These are phyloP conservation scores for Akanthomyces muscarius DNA, from an alignment of 2,329 filamentous ascomycete species.

Conservation along the genomic window DNA sequence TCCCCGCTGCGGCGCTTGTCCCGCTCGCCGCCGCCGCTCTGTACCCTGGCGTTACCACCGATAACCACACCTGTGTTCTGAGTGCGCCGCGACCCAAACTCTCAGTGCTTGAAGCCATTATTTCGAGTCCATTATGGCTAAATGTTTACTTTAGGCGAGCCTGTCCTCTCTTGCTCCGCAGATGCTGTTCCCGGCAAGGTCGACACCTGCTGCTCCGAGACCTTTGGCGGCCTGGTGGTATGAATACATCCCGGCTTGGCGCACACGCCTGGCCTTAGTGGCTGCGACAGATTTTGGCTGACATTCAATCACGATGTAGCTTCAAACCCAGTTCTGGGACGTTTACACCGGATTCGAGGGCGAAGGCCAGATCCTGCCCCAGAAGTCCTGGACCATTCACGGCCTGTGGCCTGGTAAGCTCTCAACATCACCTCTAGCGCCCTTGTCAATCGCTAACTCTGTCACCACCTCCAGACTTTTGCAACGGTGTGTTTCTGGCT, in stretches of 20 bases:
- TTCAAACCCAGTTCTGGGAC: slow-evolving; percentile 62
- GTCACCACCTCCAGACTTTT: slow-evolving; percentile 34
- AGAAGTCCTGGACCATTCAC: slow-evolving; percentile 55
- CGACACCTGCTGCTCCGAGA: slow-evolving; percentile 63
- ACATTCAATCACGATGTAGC: slow-evolving; percentile 22
- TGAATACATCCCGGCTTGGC: slow-evolving; percentile 15
- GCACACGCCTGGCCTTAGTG: neutral
- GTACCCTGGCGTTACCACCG: slow-evolving; percentile 41
- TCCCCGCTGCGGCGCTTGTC: slow-evolving; percentile 26
- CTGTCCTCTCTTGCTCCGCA: slow-evolving; percentile 46
- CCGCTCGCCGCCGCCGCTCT: slow-evolving; percentile 34
- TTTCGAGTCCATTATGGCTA: neutral
- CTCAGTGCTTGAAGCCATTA: neutral
- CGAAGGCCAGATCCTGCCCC: slow-evolving; percentile 54
- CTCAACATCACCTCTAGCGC: neutral
- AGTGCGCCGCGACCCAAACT: slow-evolving; percentile 27
- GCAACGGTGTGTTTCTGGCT: slow-evolving; percentile 32
- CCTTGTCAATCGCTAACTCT: neutral
- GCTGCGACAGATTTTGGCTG: neutral
- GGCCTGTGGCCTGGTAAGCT: slow-evolving; percentile 50
- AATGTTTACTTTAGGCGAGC: slow-evolving; percentile 22
- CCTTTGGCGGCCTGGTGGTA: slow-evolving; percentile 57
- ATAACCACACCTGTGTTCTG: slow-evolving; percentile 55
- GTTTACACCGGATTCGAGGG: slow-evolving; percentile 58
- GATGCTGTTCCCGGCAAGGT: slow-evolving; percentile 41